These are phyloP conservation scores for Claviceps fusiformis DNA, from an alignment of 2,329 filamentous ascomycete species.

Conservation along the genomic window DNA sequence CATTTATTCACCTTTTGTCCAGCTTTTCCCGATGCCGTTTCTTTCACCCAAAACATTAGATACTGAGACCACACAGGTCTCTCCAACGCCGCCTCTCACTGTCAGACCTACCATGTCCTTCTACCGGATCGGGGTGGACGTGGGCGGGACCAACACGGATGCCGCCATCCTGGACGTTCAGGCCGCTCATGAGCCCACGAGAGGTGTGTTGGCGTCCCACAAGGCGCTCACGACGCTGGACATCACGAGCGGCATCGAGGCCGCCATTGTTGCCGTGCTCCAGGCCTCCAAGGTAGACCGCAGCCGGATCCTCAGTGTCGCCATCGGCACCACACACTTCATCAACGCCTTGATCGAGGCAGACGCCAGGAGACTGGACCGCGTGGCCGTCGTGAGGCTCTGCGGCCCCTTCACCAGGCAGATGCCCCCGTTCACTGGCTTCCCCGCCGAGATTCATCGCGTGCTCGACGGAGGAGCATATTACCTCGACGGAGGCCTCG, in stretches of 20 bases:
- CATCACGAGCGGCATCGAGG: slow-evolving; percentile 34
- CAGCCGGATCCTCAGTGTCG: slow-evolving; percentile 29
- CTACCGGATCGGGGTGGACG: slow-evolving; percentile 31
- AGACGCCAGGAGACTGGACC: slow-evolving; percentile 26
- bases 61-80: not conserved
- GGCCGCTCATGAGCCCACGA: slow-evolving; percentile 18
- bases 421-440: slow-evolving; percentile 32
- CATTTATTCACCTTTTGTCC: not conserved
- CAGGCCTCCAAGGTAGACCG: slow-evolving; percentile 22
- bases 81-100: not conserved
- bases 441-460: slow-evolving; percentile 24
- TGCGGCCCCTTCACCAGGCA: slow-evolving; percentile 31
- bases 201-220: slow-evolving; percentile 31
- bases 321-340: slow-evolving; percentile 37
- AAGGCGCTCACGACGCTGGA: slow-evolving; percentile 37
- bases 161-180: slow-evolving; percentile 30
- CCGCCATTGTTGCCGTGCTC: slow-evolving; percentile 30
- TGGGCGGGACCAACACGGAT: slow-evolving; percentile 29
- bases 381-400: slow-evolving; percentile 31
- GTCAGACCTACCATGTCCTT: slow-evolving; percentile 17
- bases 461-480: slow-evolving; percentile 28
- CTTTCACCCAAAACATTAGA: not conserved
- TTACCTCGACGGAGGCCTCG: slow-evolving; percentile 31
- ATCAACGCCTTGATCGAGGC: slow-evolving; percentile 35
- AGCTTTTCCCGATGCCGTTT: not conserved